Evolutionary conservation across 139 green algal genomes (phyloP), one percentile per base, ranked within the genome.

Genomic region (Trebouxia sp.): DNA sequence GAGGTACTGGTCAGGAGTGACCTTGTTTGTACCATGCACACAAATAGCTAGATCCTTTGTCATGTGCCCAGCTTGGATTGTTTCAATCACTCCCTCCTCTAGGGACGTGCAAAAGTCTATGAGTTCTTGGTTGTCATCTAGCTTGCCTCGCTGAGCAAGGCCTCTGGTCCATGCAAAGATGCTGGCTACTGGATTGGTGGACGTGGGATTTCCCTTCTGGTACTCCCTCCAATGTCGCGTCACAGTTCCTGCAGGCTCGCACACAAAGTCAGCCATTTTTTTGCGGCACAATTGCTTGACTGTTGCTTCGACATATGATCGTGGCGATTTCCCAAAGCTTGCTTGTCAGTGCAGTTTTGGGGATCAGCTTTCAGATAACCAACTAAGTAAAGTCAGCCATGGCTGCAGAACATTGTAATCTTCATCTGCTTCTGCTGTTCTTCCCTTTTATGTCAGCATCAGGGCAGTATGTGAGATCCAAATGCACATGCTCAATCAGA

Each of bases 81-180:
- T 97, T 74, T 93, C 85, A 37, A 98, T 90, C n/a, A 97, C 93
- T 4, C 93, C 92, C 1, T 77, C 80, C 88, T 98, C 96, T 65
- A 98, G 85, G 53, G 94, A 90, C 3, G 76, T 75, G 80, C 85
- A 93, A 76, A 93, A 98, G 75, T 94, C 81, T 11, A 84, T 76
- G 78, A 99, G 90, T 58, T 83, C 86, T 1, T 83, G 30, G 86
- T 98, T 98, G 85, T 74, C 82, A 26, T 84, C 80, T 28, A 84
- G 80, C 80, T 84, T 84, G 80, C 69, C 80, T 39, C 80, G 51
- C 45, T 81, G 56, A 47, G 85, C 87, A 55, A 99, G 91, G 58
- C 96, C 96, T 30, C 96, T 89, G 3, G 94, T 98, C 96, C 96
- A 99, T 0, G 96, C 96, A 81, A 97, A 99, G 84, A 98, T 98